Evolutionary conservation across 306 rosid genomes (phyloP).

Genomic region (Inga oerstediana): DNA sequence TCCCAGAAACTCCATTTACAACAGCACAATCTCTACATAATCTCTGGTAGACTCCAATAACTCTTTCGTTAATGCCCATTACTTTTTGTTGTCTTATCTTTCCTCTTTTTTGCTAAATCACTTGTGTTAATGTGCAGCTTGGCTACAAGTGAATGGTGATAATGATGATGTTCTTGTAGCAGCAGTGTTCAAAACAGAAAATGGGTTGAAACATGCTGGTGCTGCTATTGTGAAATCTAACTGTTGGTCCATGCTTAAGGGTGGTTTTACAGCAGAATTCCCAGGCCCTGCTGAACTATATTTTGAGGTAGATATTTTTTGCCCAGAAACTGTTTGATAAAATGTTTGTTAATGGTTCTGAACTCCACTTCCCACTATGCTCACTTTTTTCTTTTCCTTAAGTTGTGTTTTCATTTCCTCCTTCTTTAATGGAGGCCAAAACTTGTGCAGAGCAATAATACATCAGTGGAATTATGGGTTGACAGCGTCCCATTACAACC

Average conservation of each 20-base stretch:
- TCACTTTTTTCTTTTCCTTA: neutral
- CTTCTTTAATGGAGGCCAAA: neutral
- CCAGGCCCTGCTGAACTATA: conserved; percentile 8
- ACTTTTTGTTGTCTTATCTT: neutral
- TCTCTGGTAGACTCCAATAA: conserved; percentile 42
- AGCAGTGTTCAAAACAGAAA: neutral
- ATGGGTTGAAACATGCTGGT: conserved; percentile 6
- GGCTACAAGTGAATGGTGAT: conserved; percentile 2
- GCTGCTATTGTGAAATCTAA: neutral
- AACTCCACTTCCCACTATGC: neutral
- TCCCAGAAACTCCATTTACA: conserved; percentile 44
- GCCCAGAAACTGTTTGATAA: conserved; percentile 1
- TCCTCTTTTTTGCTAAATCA: neutral
- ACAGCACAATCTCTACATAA: conserved; percentile 42
- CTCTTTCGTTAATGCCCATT: neutral
- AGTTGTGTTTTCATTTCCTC: neutral
- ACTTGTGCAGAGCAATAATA: conserved; percentile 48
- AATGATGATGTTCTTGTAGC: neutral
- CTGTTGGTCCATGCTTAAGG: conserved; percentile 13
- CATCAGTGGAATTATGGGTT: conserved; percentile 57
- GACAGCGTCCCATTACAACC: conserved; percentile 69
- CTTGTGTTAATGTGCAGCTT: neutral
- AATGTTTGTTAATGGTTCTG: neutral
- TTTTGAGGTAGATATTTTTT: neutral
- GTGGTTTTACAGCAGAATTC: conserved; percentile 5